These are phyloP conservation scores for Clitopilus hobsonii DNA, from an alignment of 768 basidiomycete species.

Conservation along the genomic window DNA sequence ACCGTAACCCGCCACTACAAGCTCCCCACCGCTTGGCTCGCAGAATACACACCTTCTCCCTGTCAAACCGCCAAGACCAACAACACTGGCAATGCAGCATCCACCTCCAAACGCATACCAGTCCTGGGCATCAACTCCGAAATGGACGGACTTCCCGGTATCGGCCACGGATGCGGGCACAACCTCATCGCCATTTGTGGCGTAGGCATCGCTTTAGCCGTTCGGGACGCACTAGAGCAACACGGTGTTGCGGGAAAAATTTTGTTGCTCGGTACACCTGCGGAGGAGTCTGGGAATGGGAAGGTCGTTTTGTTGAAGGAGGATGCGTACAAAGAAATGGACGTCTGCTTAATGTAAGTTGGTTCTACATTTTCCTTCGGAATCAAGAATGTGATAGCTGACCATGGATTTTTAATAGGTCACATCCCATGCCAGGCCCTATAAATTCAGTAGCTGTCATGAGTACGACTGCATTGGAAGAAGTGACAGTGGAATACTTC, in stretches of 20 bases:
- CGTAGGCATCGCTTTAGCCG: conserved; percentile 67
- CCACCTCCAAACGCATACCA: conserved; percentile 17
- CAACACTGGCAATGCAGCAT: background rate
- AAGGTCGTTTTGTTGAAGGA: conserved; percentile 70
- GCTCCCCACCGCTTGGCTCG: conserved; percentile 74
- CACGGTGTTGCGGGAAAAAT: conserved; percentile 63
- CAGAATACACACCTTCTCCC: conserved; percentile 40
- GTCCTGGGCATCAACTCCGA: conserved; percentile 78
- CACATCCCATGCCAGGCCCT: conserved; percentile 63
- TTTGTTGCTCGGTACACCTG: conserved; percentile 76
- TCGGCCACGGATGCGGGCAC: conserved; percentile 75
- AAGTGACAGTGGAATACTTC: conserved; percentile 64
- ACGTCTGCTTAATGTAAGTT: conserved; percentile 74
- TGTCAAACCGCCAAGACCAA: too few species aligned
- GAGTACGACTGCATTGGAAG: conserved; percentile 61
- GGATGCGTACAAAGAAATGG: conserved; percentile 79
- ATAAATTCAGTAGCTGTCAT: conserved; percentile 45
- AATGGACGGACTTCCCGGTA: conserved; percentile 60
- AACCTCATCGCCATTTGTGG: conserved; percentile 80
- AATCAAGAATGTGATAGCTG: background rate
- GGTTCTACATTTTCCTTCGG: conserved; percentile 1
- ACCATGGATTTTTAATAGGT: conserved; percentile 38
- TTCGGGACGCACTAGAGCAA: conserved; percentile 62
- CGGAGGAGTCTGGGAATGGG: conserved; percentile 76
- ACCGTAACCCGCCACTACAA: conserved; percentile 66